Conservation (phyloP, 257 asterid species). For the Solanum clarkiae region DNA sequence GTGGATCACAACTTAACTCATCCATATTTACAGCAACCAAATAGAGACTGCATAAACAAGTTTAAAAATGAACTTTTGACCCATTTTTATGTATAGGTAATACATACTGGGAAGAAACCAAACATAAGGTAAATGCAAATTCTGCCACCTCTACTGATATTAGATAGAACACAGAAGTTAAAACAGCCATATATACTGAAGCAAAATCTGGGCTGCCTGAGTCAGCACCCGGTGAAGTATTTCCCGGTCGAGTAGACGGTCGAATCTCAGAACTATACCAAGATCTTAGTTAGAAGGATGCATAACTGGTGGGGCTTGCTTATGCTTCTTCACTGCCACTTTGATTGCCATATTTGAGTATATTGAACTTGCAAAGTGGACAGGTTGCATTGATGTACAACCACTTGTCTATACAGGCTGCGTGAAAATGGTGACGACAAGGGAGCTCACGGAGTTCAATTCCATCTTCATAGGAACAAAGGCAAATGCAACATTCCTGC, state of each 20-base stretch:
- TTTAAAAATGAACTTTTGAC: neutral
- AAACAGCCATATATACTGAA: neutral
- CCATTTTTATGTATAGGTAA: neutral
- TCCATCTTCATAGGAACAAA: slow-evolving; percentile 82
- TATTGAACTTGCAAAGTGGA: slow-evolving; percentile 91
- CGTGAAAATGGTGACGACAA: slow-evolving; percentile 87
- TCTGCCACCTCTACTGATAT: neutral
- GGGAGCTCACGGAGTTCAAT: slow-evolving; percentile 89
- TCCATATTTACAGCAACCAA: neutral
- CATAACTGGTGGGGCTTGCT: neutral
- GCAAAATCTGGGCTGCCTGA: neutral
- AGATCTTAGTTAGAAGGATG: neutral
- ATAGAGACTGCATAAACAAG: neutral
- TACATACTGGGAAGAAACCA: neutral
- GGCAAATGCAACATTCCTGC: slow-evolving; percentile 98
- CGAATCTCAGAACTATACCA: neutral
- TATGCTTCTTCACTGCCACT: slow-evolving; percentile 68
- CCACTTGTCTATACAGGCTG: slow-evolving; percentile 94
- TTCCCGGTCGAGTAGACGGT: neutral
- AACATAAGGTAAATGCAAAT: neutral
- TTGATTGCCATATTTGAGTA: slow-evolving; percentile 58
- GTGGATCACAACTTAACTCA: neutral
- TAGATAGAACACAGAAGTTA: neutral
- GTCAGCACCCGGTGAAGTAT: neutral
- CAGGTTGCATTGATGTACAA: slow-evolving; percentile 85